Evolutionary conservation across 2,329 filamentous ascomycete genomes (phyloP).

Genomic region (Xylariaceae sp.): DNA sequence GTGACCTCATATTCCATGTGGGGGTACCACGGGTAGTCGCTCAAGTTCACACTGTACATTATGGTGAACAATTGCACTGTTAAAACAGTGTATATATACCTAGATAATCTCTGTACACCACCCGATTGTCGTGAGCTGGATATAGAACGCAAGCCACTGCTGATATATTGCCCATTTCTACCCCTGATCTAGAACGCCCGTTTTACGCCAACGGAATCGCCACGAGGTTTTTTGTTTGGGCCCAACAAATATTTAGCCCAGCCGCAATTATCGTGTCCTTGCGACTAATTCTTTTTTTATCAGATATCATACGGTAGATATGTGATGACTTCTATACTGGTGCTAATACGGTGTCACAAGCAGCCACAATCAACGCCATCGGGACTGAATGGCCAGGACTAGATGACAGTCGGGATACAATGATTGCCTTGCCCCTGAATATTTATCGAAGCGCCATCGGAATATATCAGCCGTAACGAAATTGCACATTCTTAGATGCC

Average conservation of each 20-base stretch:
- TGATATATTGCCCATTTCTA: background rate
- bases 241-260: background rate
- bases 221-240: too few species aligned
- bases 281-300: too few species aligned
- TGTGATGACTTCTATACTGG: too few species aligned
- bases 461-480: background rate
- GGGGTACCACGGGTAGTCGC: slow-evolving; percentile 15
- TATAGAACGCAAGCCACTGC: too few species aligned
- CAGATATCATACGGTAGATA: too few species aligned
- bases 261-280: background rate
- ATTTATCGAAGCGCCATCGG: background rate
- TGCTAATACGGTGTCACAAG: background rate
- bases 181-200: slow-evolving; percentile 2
- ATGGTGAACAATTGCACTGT: fast-evolving
- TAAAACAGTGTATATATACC: slow-evolving; percentile 5
- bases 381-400: background rate
- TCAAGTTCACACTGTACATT: background rate
- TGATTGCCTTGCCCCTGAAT: background rate
- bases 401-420: too few species aligned
- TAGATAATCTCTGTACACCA: too few species aligned
- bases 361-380: background rate
- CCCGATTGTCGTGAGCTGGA: too few species aligned
- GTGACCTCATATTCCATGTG: slow-evolving; percentile 36
- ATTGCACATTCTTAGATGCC: background rate
- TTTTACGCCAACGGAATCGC: slow-evolving; percentile 30